phyloP scores from a whole-genome alignment of 441 rosid species.

The Erodium moschatum region DNA sequence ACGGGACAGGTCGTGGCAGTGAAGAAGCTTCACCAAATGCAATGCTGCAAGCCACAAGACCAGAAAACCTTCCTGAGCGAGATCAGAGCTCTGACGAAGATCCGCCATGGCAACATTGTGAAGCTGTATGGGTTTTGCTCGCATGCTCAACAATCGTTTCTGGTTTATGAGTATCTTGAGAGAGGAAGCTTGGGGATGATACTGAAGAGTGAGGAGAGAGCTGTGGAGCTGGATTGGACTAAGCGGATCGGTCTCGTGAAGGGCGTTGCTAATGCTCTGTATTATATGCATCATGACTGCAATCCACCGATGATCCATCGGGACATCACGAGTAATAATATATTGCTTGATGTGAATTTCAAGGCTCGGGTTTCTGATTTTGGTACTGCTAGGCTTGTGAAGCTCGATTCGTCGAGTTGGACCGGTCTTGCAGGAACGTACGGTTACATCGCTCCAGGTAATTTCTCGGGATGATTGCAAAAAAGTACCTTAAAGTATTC shows the following conservation, averaged over 20 bases:
- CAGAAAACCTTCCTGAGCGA: conserved; percentile 26
- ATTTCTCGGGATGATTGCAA: background rate
- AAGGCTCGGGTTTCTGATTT: conserved; percentile 37
- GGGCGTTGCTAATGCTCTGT: conserved; percentile 34
- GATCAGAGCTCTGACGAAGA: conserved; percentile 30
- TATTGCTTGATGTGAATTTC: conserved; percentile 24
- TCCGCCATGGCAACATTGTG: conserved; percentile 38
- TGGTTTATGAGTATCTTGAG: conserved; percentile 36
- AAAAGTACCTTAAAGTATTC: background rate
- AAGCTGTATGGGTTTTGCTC: conserved; percentile 37
- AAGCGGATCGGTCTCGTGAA: conserved; percentile 30
- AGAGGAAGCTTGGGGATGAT: conserved; percentile 32
- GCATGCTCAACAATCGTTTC: conserved; percentile 21
- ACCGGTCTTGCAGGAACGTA: conserved; percentile 34
- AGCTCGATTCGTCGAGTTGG: conserved; percentile 35
- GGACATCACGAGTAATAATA: conserved; percentile 33
- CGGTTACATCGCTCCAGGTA: conserved; percentile 46
- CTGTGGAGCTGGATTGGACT: conserved; percentile 26
- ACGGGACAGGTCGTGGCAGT: conserved; percentile 26
- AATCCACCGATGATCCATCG: conserved; percentile 32
- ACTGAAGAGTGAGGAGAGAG: conserved; percentile 22
- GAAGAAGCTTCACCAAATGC: conserved; percentile 23
- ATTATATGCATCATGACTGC: conserved; percentile 39
- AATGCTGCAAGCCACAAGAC: conserved; percentile 15
- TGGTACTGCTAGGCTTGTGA: conserved; percentile 23